phyloP scores from a whole-genome alignment of 495 filamentous ascomycete species.

The Polyplosphaeria fusca region DNA sequence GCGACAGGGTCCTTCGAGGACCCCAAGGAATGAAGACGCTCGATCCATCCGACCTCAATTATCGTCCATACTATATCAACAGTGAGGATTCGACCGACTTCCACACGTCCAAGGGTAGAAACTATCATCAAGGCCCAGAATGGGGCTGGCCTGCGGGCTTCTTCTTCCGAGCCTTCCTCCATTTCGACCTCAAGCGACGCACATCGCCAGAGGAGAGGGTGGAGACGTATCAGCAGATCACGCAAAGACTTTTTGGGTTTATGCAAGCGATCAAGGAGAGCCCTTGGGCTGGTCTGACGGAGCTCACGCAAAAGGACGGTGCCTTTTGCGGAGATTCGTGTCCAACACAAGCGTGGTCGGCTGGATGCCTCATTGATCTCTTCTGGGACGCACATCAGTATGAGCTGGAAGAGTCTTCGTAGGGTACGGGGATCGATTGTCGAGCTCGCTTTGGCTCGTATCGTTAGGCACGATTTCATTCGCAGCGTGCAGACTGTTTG shows the following conservation, averaged over 20 bases:
- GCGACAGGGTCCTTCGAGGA: conserved; percentile 74
- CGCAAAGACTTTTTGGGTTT: conserved; percentile 73
- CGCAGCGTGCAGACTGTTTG: too few species aligned
- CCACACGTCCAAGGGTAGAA: conserved; percentile 83
- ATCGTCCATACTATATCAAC: conserved; percentile 91
- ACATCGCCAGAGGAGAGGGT: conserved; percentile 62
- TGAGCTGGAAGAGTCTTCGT: conserved; percentile 17
- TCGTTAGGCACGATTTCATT: too few species aligned
- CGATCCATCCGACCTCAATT: conserved; percentile 86
- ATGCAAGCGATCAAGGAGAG: conserved; percentile 71
- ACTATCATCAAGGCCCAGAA: conserved; percentile 98
- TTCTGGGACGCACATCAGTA: conserved; percentile 79
- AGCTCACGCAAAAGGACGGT: conserved; percentile 88
- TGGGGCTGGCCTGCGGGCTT: conserved; percentile 99
- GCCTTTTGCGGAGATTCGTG: conserved; percentile 84
- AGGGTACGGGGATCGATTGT: too few species aligned
- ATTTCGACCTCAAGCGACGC: conserved; percentile 79
- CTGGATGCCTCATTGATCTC: conserved; percentile 87
- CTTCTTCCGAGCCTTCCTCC: conserved; percentile 84
- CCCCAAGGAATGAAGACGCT: conserved; percentile 95
- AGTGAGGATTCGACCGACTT: conserved; percentile 88
- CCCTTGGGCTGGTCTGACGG: conserved; percentile 88
- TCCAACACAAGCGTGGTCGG: conserved; percentile 94
- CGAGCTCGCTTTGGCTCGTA: too few species aligned
- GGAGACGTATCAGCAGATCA: conserved; percentile 93